Evolutionary conservation across 345 rosid genomes (phyloP).

Genomic region (Lepidium aucheri): DNA sequence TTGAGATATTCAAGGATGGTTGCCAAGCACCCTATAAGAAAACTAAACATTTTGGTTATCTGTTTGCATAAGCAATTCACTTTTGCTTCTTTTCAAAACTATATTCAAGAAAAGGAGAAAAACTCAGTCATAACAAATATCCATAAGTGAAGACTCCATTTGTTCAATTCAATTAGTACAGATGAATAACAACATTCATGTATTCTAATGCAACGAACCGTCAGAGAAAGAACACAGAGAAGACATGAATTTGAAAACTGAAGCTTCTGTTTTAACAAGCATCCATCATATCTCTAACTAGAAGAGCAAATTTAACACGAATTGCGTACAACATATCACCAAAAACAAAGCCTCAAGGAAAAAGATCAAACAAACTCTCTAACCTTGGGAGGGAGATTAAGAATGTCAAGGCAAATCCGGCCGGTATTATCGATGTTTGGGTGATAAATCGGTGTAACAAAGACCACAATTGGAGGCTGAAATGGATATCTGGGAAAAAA

Average conservation of each 20-base stretch:
- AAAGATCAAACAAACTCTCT: neutral
- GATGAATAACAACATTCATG: too few relatives aligned
- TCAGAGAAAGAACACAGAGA: neutral
- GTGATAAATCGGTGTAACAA: constrained; percentile 69
- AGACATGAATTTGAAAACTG: too few relatives aligned
- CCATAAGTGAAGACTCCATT: neutral
- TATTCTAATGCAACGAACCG: neutral
- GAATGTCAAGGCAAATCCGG: constrained; percentile 84
- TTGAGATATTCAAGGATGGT: constrained; percentile 78
- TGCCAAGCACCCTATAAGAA: constrained; percentile 76
- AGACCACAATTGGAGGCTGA: constrained; percentile 79
- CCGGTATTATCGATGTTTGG: constrained; percentile 83
- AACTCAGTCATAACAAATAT: neutral
- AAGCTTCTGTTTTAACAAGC: neutral
- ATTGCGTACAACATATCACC: neutral
- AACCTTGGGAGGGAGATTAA: constrained; percentile 89
- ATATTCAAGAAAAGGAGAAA: neutral
- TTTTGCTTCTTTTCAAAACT: neutral
- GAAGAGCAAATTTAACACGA: neutral
- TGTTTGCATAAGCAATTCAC: neutral
- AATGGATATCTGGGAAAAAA: constrained; percentile 53
- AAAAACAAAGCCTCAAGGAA: neutral
- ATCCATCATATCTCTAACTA: neutral
- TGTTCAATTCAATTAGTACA: too few relatives aligned
- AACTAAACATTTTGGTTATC: neutral